phyloP scores from a whole-genome alignment of 2,329 filamentous ascomycete species.

The Cordyceps pruinosa region DNA sequence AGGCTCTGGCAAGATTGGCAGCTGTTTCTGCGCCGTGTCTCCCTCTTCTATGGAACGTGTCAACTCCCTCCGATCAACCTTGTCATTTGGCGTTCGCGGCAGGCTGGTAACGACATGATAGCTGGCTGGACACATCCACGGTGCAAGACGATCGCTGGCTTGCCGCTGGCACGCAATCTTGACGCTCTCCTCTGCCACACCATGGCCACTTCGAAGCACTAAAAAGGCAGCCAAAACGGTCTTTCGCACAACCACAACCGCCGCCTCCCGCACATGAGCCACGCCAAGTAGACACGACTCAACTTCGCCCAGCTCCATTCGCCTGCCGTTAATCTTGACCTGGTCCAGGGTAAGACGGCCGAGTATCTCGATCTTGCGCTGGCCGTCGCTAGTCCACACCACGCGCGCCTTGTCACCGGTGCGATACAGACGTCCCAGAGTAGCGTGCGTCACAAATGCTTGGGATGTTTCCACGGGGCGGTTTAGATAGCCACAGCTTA shows the following conservation, averaged over 20 bases:
- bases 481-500: conserved; percentile 7
- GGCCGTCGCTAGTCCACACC: not conserved
- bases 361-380: not conserved
- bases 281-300: not conserved
- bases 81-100: conserved; percentile 4
- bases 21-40: not conserved
- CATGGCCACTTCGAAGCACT: not conserved
- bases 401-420: conserved; percentile 2
- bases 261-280: conserved; percentile 25
- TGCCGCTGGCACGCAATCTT: not conserved
- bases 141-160: not conserved
- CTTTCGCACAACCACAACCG: conserved; percentile 40
- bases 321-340: conserved; percentile 6
- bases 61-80: conserved; percentile 1
- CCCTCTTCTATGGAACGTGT: not conserved
- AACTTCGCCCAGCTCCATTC: not conserved
- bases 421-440: not conserved
- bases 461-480: not conserved
- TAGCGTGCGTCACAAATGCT: not conserved
- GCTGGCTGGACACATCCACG: conserved; percentile 5
- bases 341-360: not conserved
- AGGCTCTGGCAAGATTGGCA: not conserved
- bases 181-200: not conserved
- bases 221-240: not conserved
- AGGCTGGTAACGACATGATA: not conserved